These are phyloP conservation scores for Dactylellina cionopaga DNA, from an alignment of 2,329 filamentous ascomycete species.

Conservation along the genomic window DNA sequence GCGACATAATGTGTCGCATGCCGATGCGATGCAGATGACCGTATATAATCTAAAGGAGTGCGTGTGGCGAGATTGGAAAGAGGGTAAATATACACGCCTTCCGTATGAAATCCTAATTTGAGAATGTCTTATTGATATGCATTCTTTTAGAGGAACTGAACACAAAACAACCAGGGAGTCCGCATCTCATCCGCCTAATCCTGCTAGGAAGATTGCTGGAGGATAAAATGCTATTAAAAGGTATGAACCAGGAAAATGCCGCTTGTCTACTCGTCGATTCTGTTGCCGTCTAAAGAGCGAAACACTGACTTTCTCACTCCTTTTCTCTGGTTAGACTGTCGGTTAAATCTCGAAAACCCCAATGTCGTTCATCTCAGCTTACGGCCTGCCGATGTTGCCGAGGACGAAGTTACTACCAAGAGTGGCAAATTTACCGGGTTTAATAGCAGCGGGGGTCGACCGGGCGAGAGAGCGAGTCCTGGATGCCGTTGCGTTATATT, in stretches of 20 bases:
- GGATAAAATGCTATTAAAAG: constrained; percentile 45
- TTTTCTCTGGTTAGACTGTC: constrained; percentile 54
- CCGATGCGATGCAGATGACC: constrained; percentile 56
- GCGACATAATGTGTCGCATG: constrained; percentile 54
- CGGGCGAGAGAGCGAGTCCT: constrained; percentile 50
- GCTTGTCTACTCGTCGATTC: too few species aligned
- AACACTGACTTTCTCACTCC: background rate
- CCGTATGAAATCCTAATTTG: background rate
- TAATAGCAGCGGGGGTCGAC: constrained; percentile 35
- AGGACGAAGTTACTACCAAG: constrained; percentile 56
- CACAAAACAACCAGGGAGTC: constrained; percentile 37
- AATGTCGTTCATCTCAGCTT: constrained; percentile 58
- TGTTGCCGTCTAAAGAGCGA: background rate
- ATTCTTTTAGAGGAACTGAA: constrained; percentile 43
- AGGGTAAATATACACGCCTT: constrained; percentile 49
- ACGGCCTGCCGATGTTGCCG: constrained; percentile 55
- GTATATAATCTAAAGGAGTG: constrained; percentile 57
- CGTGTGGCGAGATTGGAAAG: constrained; percentile 58
- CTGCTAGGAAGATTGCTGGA: constrained; percentile 37
- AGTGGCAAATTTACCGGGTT: constrained; percentile 54
- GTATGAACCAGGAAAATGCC: too few species aligned
- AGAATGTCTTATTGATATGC: too few species aligned
- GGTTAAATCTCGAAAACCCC: constrained; percentile 55
- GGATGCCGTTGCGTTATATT: constrained; percentile 57
- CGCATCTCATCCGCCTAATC: constrained; percentile 49